Percentiles rank a stretch among this genome's conserved stretches.
These are phyloP conservation scores for Imleria badia DNA, from an alignment of 768 basidiomycete species.

Conservation along the genomic window DNA sequence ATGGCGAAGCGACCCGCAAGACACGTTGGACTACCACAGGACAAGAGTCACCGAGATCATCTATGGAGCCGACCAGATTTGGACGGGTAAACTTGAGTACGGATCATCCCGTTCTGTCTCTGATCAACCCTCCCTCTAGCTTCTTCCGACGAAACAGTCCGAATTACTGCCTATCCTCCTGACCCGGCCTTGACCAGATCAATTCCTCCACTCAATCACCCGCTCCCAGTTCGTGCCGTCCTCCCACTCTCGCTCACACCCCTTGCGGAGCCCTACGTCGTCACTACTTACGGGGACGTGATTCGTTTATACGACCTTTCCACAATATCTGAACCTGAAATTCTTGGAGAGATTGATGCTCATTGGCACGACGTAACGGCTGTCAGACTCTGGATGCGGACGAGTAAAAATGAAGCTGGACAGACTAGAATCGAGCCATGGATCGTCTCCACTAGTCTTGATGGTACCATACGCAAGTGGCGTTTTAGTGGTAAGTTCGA, in stretches of 20 bases:
- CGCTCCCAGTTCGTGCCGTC: slow-evolving; percentile 66
- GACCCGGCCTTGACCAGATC: slow-evolving; percentile 34
- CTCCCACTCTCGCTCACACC: slow-evolving; percentile 65
- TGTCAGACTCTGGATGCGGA: slow-evolving; percentile 69
- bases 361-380: slow-evolving; percentile 90
- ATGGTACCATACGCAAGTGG: slow-evolving; percentile 89
- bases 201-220: slow-evolving; percentile 56
- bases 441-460: slow-evolving; percentile 82
- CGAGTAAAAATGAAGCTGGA: slow-evolving; percentile 42
- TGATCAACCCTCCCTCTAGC: slow-evolving; percentile 44
- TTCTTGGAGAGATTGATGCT: slow-evolving; percentile 74
- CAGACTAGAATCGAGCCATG: slow-evolving; percentile 65
- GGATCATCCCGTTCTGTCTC: neutral
- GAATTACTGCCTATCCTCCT: slow-evolving; percentile 51
- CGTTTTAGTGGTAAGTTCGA: slow-evolving; percentile 54
- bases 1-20: slow-evolving; percentile 51
- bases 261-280: slow-evolving; percentile 67
- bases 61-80: slow-evolving; percentile 69
- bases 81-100: slow-evolving; percentile 64
- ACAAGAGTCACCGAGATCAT: slow-evolving; percentile 78
- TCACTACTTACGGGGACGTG: slow-evolving; percentile 83
- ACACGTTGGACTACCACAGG: slow-evolving; percentile 70
- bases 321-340: slow-evolving; percentile 60
- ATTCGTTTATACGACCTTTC: slow-evolving; percentile 82
- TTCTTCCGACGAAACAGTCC: slow-evolving; percentile 85